Conservation (phyloP, 805 yeast species). For the Cyberlindnera xishuangbannaensis region DNA sequence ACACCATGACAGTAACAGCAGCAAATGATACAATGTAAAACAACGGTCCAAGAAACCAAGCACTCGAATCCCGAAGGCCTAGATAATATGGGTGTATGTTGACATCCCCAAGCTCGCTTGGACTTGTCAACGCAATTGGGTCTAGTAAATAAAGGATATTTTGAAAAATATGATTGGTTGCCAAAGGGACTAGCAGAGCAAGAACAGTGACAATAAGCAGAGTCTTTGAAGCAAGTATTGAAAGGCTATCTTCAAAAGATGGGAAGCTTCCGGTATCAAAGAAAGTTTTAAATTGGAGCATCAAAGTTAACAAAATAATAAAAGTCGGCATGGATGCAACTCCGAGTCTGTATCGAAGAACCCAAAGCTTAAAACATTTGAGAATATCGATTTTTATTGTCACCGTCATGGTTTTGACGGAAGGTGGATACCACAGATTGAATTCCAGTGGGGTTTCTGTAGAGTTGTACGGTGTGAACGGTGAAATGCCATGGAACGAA, state of each 20-base stretch:
- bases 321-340: constrained; percentile 66
- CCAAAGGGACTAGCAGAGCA: constrained; percentile 35
- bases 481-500: constrained; percentile 60
- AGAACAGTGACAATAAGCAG: constrained; percentile 22
- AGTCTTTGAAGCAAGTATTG: constrained; percentile 29
- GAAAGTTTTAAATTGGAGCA: constrained; percentile 49
- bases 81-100: constrained; percentile 53
- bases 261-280: constrained; percentile 34
- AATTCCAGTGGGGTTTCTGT: constrained; percentile 29
- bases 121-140: constrained; percentile 46
- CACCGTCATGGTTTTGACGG: constrained; percentile 8
- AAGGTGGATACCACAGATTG: constrained; percentile 40
- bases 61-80: constrained; percentile 54
- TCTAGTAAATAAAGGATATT: constrained; percentile 39
- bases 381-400: constrained; percentile 44
- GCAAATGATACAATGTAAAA: constrained; percentile 43
- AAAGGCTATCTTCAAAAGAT: constrained; percentile 41
- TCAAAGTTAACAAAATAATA: constrained; percentile 44
- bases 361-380: constrained; percentile 60
- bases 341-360: constrained; percentile 72
- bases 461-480: constrained; percentile 50
- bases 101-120: constrained; percentile 38
- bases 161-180: constrained; percentile 32
- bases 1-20: constrained; percentile 34
- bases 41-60: constrained; percentile 56